Conservation (phyloP, 768 basidiomycete genomes). For the Boletus sensibilis region DNA sequence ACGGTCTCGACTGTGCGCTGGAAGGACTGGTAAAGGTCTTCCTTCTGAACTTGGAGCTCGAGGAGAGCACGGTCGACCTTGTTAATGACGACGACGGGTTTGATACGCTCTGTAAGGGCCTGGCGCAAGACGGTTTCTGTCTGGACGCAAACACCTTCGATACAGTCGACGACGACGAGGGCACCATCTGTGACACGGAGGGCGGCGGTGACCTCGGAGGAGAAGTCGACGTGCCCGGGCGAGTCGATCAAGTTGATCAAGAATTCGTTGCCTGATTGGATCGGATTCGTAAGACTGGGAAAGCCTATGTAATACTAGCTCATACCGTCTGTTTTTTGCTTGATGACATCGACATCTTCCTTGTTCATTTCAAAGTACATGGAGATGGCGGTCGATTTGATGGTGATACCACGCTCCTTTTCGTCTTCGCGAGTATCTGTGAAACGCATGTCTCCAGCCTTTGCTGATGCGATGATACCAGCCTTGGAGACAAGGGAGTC, state of each 20-base stretch:
- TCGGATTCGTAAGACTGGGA: not conserved
- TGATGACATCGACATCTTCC: conserved; percentile 81
- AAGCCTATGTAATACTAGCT: conserved; percentile 2
- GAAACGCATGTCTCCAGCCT: conserved; percentile 96
- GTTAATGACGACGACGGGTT: conserved; percentile 99
- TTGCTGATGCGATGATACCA: conserved; percentile 93
- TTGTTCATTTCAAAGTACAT: conserved; percentile 98
- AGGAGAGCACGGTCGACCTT: conserved; percentile 99
- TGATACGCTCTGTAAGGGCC: conserved; percentile 96
- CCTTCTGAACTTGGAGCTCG: conserved; percentile 96
- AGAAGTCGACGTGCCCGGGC: conserved; percentile 99
- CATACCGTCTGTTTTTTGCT: conserved; percentile 91
- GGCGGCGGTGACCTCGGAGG: conserved; percentile 98
- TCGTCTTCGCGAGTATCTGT: conserved; percentile 97
- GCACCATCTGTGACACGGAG: conserved; percentile 99
- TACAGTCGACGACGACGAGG: conserved; percentile 98
- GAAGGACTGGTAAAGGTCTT: conserved; percentile 97
- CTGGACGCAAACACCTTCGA: conserved; percentile 99
- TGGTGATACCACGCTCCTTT: conserved; percentile 99
- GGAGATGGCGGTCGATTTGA: conserved; percentile 99
- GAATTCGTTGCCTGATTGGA: conserved; percentile 77
- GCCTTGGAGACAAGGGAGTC: conserved; percentile 99
- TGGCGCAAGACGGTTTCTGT: conserved; percentile 99
- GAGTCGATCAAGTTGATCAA: conserved; percentile 99
- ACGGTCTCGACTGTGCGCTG: conserved; percentile 95